Conservation (phyloP, 495 filamentous ascomycete species). For the Penicillium coprophilum region DNA sequence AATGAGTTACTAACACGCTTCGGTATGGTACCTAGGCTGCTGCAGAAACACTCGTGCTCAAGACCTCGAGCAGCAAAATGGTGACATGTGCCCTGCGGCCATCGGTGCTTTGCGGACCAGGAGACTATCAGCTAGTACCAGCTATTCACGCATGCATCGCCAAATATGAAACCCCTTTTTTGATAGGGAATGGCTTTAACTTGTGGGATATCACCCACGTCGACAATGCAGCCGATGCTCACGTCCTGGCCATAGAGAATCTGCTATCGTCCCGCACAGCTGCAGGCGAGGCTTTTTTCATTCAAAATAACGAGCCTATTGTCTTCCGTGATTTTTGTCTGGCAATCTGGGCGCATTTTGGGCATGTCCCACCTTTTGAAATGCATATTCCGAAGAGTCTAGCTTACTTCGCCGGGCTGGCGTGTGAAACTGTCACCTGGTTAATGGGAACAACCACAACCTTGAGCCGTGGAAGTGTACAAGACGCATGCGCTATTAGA, state of each 20-base stretch:
- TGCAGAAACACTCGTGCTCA: constrained; percentile 57
- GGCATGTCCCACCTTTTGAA: constrained; percentile 52
- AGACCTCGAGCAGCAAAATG: constrained; percentile 45
- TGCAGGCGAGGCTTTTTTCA: constrained; percentile 62
- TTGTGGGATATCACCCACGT: constrained; percentile 64
- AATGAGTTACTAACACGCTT: constrained; percentile 5
- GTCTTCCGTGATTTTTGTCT: constrained; percentile 61
- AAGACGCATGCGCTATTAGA: constrained; percentile 52
- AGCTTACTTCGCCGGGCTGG: constrained; percentile 49
- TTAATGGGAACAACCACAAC: constrained; percentile 47
- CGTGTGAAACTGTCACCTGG: constrained; percentile 55
- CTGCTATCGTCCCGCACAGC: constrained; percentile 54
- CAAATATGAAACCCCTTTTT: constrained; percentile 54
- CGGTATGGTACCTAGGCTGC: constrained; percentile 36
- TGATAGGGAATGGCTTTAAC: constrained; percentile 58
- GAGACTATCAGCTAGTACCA: constrained; percentile 53
- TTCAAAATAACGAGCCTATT: constrained; percentile 63
- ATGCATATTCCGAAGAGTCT: constrained; percentile 52
- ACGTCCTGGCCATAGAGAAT: constrained; percentile 61
- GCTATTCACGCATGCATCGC: constrained; percentile 56
- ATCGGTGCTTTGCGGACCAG: constrained; percentile 57
- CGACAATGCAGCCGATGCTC: constrained; percentile 60
- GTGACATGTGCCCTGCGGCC: constrained; percentile 57
- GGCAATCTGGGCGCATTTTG: constrained; percentile 58
- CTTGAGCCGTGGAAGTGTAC: constrained; percentile 56